phyloP scores from a whole-genome alignment of 2,329 filamentous ascomycete species.

The Rutstroemia sp. region DNA sequence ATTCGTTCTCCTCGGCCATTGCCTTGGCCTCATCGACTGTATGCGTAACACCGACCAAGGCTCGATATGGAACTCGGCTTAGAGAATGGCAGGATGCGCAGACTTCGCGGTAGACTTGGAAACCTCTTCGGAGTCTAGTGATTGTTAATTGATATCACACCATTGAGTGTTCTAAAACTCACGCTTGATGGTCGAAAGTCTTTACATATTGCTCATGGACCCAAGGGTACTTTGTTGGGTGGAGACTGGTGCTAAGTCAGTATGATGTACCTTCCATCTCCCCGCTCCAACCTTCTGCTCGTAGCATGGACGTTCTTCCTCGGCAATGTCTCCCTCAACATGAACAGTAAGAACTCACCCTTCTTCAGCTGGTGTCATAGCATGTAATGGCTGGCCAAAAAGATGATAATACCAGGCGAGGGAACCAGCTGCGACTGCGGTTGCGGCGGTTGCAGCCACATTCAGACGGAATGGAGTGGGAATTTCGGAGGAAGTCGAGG shows the following conservation, averaged over 20 bases:
- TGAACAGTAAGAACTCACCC: constrained; percentile 58
- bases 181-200: constrained; percentile 96
- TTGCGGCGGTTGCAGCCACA: constrained; percentile 79
- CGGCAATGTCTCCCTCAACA: background rate
- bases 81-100: constrained; percentile 98
- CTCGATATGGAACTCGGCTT: constrained; percentile 85
- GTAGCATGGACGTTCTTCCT: background rate
- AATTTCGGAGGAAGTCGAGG: constrained; percentile 59
- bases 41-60: constrained; percentile 83
- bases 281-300: background rate
- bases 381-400: constrained; percentile 81
- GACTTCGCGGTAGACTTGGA: constrained; percentile 98
- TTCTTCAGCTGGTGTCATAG: constrained; percentile 92
- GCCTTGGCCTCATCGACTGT: constrained; percentile 98
- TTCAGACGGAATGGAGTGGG: constrained; percentile 76
- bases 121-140: constrained; percentile 89
- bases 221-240: constrained; percentile 90
- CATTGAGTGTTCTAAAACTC: constrained; percentile 40
- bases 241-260: constrained; percentile 54
- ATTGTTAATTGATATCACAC: constrained; percentile 1
- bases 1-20: constrained; percentile 96
- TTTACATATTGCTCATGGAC: constrained; percentile 86
- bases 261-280: constrained; percentile 9
- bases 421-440: constrained; percentile 77
- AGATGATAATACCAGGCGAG: constrained; percentile 97